Conservation (phyloP, 2,329 filamentous ascomycete genomes). For the Venturia aucupariae region DNA sequence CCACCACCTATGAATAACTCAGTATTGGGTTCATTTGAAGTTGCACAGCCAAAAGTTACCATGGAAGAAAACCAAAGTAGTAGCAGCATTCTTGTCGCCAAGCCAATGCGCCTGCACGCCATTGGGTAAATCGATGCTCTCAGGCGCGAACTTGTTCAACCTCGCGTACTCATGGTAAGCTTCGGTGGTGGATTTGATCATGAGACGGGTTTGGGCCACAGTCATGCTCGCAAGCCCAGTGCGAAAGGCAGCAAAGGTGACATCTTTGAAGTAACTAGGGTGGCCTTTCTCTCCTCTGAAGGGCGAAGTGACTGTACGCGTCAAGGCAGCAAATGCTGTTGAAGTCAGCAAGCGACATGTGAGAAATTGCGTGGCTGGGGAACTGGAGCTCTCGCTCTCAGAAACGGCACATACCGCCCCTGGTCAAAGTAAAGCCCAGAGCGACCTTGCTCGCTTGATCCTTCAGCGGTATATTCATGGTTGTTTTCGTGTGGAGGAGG, state of each 20-base stretch:
- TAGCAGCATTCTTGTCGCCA: constrained; percentile 9
- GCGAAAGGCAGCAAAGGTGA: constrained; percentile 25
- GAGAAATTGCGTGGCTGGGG: constrained; percentile 18
- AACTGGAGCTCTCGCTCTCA: background rate
- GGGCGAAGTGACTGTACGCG: constrained; percentile 26
- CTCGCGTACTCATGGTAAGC: constrained; percentile 12
- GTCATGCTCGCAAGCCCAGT: constrained; percentile 24
- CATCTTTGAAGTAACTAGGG: constrained; percentile 29
- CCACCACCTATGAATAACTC: constrained; percentile 40
- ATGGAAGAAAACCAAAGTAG: constrained; percentile 11
- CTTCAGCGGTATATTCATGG: background rate
- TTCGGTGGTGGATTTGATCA: constrained; percentile 24
- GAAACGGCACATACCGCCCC: constrained; percentile 13
- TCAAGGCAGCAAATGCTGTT: constrained; percentile 26
- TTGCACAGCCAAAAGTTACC: background rate
- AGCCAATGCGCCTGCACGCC: constrained; percentile 14
- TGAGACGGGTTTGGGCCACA: constrained; percentile 27
- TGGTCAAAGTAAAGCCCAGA: background rate
- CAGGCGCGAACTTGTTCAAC: background rate
- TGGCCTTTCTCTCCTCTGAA: constrained; percentile 29
- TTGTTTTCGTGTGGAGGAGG: background rate
- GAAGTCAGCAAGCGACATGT: constrained; percentile 12
- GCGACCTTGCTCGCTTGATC: background rate
- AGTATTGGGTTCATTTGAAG: background rate
- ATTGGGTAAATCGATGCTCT: constrained; percentile 4